phyloP scores from a whole-genome alignment of 768 basidiomycete species.

The Pisolithus marmoratus region DNA sequence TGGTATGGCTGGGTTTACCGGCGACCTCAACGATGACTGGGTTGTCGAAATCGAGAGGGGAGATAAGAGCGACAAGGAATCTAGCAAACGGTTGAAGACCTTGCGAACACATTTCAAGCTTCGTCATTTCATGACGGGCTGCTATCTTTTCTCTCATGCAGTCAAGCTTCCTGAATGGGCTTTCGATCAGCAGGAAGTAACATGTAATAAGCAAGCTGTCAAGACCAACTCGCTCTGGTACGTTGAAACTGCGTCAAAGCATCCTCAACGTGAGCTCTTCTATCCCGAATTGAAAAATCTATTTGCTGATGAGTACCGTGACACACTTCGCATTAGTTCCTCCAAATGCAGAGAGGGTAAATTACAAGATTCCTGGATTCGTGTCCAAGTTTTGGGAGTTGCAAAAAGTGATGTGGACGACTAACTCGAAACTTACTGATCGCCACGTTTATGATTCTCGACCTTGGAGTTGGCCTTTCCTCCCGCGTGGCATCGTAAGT shows the following conservation, averaged over 20 bases:
- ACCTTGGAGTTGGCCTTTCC: constrained; percentile 86
- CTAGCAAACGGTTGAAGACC: constrained; percentile 67
- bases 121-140: constrained; percentile 81
- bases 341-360: constrained; percentile 68
- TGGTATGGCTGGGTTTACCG: constrained; percentile 77
- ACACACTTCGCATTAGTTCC: constrained; percentile 46
- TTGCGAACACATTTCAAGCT: constrained; percentile 79
- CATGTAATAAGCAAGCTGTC: constrained; percentile 97
- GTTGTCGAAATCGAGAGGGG: constrained; percentile 78
- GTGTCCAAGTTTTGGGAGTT: constrained; percentile 86
- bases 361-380: constrained; percentile 89
- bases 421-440: constrained; percentile 93
- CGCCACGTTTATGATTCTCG: constrained; percentile 93
- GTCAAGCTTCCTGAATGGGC: constrained; percentile 98
- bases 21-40: constrained; percentile 94
- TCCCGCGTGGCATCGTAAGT: constrained; percentile 89
- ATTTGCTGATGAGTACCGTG: background rate
- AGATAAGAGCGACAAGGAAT: constrained; percentile 57
- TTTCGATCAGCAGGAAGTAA: constrained; percentile 98
- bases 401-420: constrained; percentile 94
- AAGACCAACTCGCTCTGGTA: constrained; percentile 89
- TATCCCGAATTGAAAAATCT: background rate
- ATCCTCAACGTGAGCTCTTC: constrained; percentile 45
- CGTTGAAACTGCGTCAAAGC: constrained; percentile 72
- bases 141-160: constrained; percentile 97